These are phyloP conservation scores for Penicillium sp. DNA, from an alignment of 2,329 filamentous ascomycete species.

Conservation along the genomic window DNA sequence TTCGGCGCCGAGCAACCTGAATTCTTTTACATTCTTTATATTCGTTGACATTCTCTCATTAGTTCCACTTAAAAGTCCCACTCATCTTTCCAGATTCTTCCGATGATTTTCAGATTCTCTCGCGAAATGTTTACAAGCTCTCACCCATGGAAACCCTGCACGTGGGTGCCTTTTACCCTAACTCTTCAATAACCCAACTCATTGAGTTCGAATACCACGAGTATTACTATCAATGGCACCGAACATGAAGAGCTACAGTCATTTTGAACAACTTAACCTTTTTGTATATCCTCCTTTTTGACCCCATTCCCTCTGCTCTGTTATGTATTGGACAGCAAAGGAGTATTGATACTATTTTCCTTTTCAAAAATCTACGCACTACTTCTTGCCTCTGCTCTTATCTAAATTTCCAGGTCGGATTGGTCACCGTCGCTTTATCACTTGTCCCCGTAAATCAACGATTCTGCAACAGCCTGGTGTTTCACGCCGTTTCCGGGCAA, in stretches of 20 bases:
- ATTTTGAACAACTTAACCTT: no score
- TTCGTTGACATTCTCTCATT: not conserved
- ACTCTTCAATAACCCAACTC: not conserved
- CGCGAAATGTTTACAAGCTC: not conserved
- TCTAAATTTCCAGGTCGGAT: not conserved
- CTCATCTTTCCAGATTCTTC: not conserved
- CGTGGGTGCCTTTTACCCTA: not conserved
- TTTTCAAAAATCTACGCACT: not conserved
- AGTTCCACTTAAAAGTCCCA: not conserved
- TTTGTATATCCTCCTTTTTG: not conserved
- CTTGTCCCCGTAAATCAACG: not conserved
- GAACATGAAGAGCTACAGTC: not conserved
- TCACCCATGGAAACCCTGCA: not conserved
- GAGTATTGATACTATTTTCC: not conserved
- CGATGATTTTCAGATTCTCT: not conserved
- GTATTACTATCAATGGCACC: not conserved
- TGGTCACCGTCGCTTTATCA: not conserved
- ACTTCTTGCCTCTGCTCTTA: not conserved
- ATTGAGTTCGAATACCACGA: not conserved
- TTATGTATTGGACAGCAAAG: not conserved
- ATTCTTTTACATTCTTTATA: not conserved
- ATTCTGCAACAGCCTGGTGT: no score
- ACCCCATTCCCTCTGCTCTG: not conserved
- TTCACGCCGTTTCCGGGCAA: not conserved
- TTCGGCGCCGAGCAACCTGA: not conserved